Conservation (phyloP, 2,329 filamentous ascomycete species). For the Botrytis byssoidea region DNA sequence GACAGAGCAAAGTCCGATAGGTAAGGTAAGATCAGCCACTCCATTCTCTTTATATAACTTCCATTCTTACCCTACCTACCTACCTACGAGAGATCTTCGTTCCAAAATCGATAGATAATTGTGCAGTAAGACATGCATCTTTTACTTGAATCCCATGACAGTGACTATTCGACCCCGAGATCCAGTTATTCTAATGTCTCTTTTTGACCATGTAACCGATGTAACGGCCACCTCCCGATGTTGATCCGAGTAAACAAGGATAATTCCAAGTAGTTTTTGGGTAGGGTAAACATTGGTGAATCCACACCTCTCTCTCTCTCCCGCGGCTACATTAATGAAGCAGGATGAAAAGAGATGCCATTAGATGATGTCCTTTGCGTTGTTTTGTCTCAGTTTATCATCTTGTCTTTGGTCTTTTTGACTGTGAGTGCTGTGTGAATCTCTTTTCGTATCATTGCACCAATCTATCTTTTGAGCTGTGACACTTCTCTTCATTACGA, state of each 20-base stretch:
- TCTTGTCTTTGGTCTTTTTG: neutral
- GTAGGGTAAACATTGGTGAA: neutral
- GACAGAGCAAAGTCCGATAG: neutral
- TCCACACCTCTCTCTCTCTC: neutral
- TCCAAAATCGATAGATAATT: neutral
- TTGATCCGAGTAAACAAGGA: conserved; percentile 1
- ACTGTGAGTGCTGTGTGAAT: neutral
- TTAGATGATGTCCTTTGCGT: neutral
- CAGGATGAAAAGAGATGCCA: neutral
- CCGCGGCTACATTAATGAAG: neutral
- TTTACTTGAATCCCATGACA: neutral
- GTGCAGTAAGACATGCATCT: neutral
- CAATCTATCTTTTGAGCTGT: neutral
- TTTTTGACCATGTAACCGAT: neutral
- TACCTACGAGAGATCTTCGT: too few species aligned
- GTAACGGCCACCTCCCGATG: neutral
- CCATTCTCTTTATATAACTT: neutral
- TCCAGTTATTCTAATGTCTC: neutral
- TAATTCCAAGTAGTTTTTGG: neutral
- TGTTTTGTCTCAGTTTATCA: neutral
- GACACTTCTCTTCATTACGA: neutral
- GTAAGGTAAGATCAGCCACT: neutral
- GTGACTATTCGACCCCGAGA: neutral
- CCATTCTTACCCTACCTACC: too few species aligned
- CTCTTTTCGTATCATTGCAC: neutral